Conservation (phyloP, 345 rosid genomes). For the Noccaea caerulescens region DNA sequence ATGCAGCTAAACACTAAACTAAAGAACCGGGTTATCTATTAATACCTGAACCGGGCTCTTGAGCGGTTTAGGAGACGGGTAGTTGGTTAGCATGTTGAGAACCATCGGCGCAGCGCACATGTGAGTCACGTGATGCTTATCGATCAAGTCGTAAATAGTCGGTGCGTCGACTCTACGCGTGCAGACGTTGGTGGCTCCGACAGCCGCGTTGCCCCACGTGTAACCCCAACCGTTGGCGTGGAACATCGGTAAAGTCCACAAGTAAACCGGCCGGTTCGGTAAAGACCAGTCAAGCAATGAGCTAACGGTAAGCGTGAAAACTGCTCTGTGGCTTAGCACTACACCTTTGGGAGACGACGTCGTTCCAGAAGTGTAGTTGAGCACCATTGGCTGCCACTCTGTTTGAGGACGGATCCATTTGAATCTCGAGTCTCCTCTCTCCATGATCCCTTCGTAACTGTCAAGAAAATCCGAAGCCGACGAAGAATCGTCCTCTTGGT, state of each 20-base stretch:
- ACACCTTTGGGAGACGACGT: conserved; percentile 73
- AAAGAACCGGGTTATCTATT: not conserved
- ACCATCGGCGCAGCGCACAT: conserved; percentile 73
- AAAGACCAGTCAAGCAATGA: conserved; percentile 54
- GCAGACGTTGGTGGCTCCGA: conserved; percentile 73
- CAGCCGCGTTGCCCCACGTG: conserved; percentile 68
- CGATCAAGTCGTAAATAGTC: conserved; percentile 49
- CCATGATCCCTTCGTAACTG: conserved; percentile 55
- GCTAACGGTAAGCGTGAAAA: conserved; percentile 49
- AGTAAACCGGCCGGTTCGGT: conserved; percentile 52
- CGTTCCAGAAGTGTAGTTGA: conserved; percentile 77
- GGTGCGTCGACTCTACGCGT: conserved; percentile 56
- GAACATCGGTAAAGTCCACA: conserved; percentile 73
- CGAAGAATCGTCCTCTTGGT: conserved; percentile 22
- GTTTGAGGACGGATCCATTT: conserved; percentile 54
- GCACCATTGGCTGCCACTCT: conserved; percentile 66
- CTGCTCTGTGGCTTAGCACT: conserved; percentile 59
- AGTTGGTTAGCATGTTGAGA: conserved; percentile 64
- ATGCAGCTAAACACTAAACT: too few species aligned
- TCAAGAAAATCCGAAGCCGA: conserved; percentile 42
- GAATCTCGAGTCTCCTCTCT: conserved; percentile 49
- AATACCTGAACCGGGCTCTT: conserved; percentile 50
- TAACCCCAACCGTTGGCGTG: conserved; percentile 72
- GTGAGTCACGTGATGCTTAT: conserved; percentile 59
- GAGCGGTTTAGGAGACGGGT: conserved; percentile 30